Evolutionary conservation across 495 filamentous ascomycete genomes (phyloP), one percentile per base, ranked within the genome.

Genomic region (Elasticomyces elasticus): DNA sequence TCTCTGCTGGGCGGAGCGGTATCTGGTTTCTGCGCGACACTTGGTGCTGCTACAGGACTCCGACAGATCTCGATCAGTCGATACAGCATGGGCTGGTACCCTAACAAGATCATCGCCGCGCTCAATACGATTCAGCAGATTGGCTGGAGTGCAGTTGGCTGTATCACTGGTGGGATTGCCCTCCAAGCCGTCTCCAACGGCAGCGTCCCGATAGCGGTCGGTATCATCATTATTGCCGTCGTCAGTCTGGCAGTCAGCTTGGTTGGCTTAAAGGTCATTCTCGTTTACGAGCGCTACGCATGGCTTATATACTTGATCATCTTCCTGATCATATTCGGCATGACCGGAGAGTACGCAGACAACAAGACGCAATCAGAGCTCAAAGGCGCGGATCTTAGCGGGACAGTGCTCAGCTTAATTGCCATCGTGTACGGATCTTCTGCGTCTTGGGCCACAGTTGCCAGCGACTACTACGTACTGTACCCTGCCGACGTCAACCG

Each of bases 401-500:
- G 73, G 1, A 66, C 69, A 13, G 69, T 76, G 19, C 68, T 84
- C 28, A 76, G 64, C 30, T 67, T 81, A 52, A 64, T 82, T 22
- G 68, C 74, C 44, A 72, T 83, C 52, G 66, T 79, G 45, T 83
- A 80, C 61, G 30, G 56, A 40, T 59, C 56, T 12, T 59, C 56
- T 79, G 55, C 62, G 4, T 48, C 42, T 12, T 66, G 81, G 78
- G 73, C 71, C 23, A 78, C 80, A 5, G 78, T 82, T 40, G 78
- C 75, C 0, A 73, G 74, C 0, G 81, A 84, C 58, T 84, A 77
- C 60, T 83, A 82, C 60, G 77, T 79, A 7, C 73, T 82, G 35
- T 82, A 82, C 56, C 80, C 79, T 0, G 72, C 69, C 46, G 64
- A 72, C 22, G 77, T 74, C 6, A 67, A 70, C 19, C 70, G 71